phyloP scores from a whole-genome alignment of 2,329 filamentous ascomycete species.

The Penicillium verrucosum region DNA sequence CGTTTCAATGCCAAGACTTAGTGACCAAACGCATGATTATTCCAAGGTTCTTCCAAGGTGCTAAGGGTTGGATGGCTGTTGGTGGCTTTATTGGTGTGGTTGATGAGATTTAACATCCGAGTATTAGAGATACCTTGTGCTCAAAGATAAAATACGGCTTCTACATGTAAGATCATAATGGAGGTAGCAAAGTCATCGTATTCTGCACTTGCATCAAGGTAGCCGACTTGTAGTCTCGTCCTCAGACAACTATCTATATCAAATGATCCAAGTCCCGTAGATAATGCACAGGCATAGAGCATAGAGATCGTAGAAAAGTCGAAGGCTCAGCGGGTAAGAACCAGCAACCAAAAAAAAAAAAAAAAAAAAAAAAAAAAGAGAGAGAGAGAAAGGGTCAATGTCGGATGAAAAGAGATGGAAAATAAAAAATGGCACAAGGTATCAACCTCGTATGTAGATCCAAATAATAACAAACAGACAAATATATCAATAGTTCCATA shows the following conservation, averaged over 20 bases:
- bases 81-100: background rate
- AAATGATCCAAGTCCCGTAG: constrained; percentile 8
- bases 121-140: background rate
- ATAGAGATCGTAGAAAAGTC: constrained; percentile 12
- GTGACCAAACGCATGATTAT: no score
- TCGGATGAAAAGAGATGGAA: background rate
- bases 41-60: background rate
- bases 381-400: background rate
- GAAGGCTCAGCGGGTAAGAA: constrained; percentile 11
- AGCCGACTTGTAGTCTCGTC: constrained; percentile 8
- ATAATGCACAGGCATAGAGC: constrained; percentile 12
- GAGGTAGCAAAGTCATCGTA: constrained; percentile 9
- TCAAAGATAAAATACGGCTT: background rate
- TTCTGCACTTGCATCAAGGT: constrained; percentile 12
- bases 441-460: constrained; percentile 22
- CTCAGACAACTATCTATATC: constrained; percentile 12
- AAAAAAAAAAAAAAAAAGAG: constrained; percentile 9
- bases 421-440: constrained; percentile 14
- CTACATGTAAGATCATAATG: background rate
- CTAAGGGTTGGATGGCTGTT: background rate
- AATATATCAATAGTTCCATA: constrained; percentile 17
- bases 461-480: constrained; percentile 9
- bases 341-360: constrained; percentile 10
- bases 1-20: background rate
- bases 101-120: background rate